phyloP scores from a whole-genome alignment of 164 flowering plant species.

The Tetracentron sinense region DNA sequence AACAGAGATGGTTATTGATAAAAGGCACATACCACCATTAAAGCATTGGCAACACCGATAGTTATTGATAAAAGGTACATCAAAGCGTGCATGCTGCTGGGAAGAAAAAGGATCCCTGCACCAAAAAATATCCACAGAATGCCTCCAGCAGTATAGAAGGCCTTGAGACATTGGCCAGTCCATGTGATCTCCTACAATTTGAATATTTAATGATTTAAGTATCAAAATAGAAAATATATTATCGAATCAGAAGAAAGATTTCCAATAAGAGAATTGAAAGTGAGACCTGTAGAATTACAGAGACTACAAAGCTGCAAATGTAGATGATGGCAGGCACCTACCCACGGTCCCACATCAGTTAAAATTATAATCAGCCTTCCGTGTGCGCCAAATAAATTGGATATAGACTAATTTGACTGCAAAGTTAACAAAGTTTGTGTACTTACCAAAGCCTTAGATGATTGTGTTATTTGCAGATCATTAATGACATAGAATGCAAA shows the following conservation, averaged over 20 bases:
- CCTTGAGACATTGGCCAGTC: slow-evolving; percentile 70
- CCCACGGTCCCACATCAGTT: slow-evolving; percentile 14
- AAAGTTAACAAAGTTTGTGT: slow-evolving; percentile 2
- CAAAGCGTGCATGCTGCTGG: slow-evolving; percentile 42
- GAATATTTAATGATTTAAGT: slow-evolving; percentile 6
- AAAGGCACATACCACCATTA: slow-evolving; percentile 95
- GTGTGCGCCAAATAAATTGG: no score
- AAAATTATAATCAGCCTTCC: slow-evolving; percentile 10
- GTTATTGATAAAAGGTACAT: slow-evolving; percentile 62
- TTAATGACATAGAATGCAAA: slow-evolving; percentile 83
- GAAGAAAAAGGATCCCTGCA: slow-evolving; percentile 56
- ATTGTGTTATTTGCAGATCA: slow-evolving; percentile 75
- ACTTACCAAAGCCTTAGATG: slow-evolving; percentile 84
- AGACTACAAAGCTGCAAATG: slow-evolving; percentile 76
- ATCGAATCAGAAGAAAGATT: background rate
- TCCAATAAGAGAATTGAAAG: slow-evolving; percentile 7
- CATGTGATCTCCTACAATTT: slow-evolving; percentile 65
- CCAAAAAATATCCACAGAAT: slow-evolving; percentile 83
- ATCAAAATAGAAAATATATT: background rate
- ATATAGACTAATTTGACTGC: no score
- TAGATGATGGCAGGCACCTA: slow-evolving; percentile 93
- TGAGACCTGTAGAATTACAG: slow-evolving; percentile 76
- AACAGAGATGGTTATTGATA: no score
- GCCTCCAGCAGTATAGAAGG: slow-evolving; percentile 64
- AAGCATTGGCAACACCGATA: slow-evolving; percentile 85